Evolutionary conservation across 108 stramenopile species (phyloP).

Genomic region (Fistulifera solaris): DNA sequence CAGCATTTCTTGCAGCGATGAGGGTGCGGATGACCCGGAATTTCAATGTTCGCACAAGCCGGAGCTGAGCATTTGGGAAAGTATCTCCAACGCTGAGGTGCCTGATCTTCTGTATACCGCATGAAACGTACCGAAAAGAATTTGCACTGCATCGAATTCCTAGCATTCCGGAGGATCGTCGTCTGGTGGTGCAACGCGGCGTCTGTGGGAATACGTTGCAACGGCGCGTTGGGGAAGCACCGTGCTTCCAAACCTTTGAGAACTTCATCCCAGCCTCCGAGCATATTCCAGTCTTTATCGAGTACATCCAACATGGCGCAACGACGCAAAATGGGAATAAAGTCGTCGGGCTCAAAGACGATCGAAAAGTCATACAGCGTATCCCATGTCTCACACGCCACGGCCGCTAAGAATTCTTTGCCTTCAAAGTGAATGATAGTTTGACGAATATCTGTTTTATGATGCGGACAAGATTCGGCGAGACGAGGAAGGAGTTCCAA

Average conservation of each 20-base stretch:
- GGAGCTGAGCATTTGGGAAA: slow-evolving; percentile 32
- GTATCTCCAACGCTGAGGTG: slow-evolving; percentile 27
- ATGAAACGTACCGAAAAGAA: slow-evolving; percentile 13
- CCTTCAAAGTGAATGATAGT: slow-evolving; percentile 16
- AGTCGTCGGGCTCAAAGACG: slow-evolving; percentile 3
- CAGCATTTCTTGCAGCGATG: slow-evolving; percentile 31
- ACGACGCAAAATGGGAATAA: slow-evolving; percentile 22
- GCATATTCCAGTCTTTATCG: slow-evolving; percentile 29
- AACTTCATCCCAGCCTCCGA: slow-evolving; percentile 25
- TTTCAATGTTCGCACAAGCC: slow-evolving; percentile 24
- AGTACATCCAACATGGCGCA: slow-evolving; percentile 32
- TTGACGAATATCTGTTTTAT: slow-evolving; percentile 11
- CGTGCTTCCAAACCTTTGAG: slow-evolving; percentile 16
- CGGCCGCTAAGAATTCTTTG: slow-evolving; percentile 21
- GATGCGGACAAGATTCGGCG: slow-evolving; percentile 10
- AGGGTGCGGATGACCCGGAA: slow-evolving; percentile 20
- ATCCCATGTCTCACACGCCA: slow-evolving; percentile 24
- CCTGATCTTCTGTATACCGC: slow-evolving; percentile 11
- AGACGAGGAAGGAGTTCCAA: slow-evolving; percentile 10
- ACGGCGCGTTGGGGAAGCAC: slow-evolving; percentile 4
- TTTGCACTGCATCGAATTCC: slow-evolving; percentile 36
- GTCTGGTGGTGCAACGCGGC: slow-evolving; percentile 15
- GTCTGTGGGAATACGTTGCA: slow-evolving; percentile 19
- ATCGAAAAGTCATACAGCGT: slow-evolving; percentile 19
- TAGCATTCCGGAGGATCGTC: slow-evolving; percentile 13